Evolutionary conservation across 768 basidiomycete species (phyloP).

Genomic region (Lentinus brumalis): DNA sequence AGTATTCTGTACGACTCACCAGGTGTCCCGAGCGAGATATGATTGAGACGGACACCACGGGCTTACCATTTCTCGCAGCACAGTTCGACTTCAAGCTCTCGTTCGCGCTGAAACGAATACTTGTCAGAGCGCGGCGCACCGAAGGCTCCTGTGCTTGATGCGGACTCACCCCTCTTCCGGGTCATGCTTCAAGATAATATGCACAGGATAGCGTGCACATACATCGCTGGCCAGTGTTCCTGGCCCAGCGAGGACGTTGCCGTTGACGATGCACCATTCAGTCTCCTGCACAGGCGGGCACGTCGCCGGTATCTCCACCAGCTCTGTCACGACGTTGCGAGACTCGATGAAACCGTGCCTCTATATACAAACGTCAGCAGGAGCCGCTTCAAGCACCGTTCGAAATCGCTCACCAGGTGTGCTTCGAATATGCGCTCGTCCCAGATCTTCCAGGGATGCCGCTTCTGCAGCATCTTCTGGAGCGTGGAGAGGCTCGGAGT

Average conservation of each 20-base stretch:
- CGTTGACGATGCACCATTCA: background rate
- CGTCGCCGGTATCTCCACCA: background rate
- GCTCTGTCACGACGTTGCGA: background rate
- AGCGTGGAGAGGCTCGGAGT: background rate
- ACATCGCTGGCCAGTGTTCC: background rate
- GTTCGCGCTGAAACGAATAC: background rate
- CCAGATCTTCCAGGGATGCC: background rate
- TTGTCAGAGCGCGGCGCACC: background rate
- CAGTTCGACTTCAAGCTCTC: background rate
- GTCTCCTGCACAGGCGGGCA: background rate
- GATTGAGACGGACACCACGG: background rate
- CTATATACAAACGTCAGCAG: background rate
- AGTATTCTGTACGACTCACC: background rate
- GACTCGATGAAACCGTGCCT: background rate
- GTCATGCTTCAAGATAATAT: background rate
- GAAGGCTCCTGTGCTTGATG: background rate
- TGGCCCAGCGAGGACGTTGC: background rate
- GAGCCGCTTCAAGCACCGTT: too few relatives aligned
- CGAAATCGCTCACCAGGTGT: background rate
- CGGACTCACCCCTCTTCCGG: background rate
- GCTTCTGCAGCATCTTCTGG: background rate
- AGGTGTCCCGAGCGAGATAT: background rate
- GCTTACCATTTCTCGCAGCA: background rate
- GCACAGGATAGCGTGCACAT: background rate
- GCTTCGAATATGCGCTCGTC: background rate